Evolutionary conservation across 78 protist species (phyloP).

Genomic region (Dictyostelium intermedium): DNA sequence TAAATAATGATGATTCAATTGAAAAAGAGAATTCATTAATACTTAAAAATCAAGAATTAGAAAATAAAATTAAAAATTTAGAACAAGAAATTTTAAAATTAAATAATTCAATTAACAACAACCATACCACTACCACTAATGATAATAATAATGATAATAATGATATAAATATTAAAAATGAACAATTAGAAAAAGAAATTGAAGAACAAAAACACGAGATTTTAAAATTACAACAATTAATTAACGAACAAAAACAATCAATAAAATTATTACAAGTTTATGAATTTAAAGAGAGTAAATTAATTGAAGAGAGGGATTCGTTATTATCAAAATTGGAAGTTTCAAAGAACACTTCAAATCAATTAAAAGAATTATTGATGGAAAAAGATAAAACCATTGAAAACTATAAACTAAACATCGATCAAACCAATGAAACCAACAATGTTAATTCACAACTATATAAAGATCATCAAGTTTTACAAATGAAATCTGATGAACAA

Average conservation of each 20-base stretch:
- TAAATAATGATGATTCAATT: neutral
- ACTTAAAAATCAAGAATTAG: constrained; percentile 1
- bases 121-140: neutral
- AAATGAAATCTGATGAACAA: constrained; percentile 2
- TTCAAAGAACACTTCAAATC: neutral
- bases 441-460: neutral
- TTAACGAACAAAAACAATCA: constrained; percentile 35
- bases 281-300: constrained; percentile 39
- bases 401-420: neutral
- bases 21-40: neutral
- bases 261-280: constrained; percentile 15
- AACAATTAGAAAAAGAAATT: neutral
- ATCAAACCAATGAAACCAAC: neutral
- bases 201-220: constrained; percentile 18
- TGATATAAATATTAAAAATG: neutral
- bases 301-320: constrained; percentile 12
- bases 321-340: neutral
- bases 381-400: neutral
- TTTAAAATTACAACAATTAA: neutral
- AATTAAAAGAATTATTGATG: neutral
- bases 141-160: neutral
- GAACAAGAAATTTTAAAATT: neutral
- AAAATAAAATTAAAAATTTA: neutral
- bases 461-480: neutral
- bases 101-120: neutral